Conservation (phyloP, 371 early-diverging fungal genomes). For the Mucor saturninus region DNA sequence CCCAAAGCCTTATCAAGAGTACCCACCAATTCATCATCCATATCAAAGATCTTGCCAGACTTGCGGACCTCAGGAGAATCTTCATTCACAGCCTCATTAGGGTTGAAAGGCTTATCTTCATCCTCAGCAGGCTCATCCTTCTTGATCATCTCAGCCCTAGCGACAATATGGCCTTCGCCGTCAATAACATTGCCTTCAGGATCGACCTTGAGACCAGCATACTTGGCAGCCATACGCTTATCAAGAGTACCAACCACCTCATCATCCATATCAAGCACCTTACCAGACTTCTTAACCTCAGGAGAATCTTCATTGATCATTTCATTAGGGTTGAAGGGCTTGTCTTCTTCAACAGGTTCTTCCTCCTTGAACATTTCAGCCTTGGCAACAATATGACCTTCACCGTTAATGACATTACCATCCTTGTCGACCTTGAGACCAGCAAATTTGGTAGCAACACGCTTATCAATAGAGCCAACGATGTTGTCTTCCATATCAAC, state of each 20-base stretch:
- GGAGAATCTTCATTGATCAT: constrained; percentile 21
- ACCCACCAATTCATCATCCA: constrained; percentile 29
- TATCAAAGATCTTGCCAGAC: constrained; percentile 31
- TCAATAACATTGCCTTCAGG: constrained; percentile 24
- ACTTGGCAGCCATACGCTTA: constrained; percentile 15
- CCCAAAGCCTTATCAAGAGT: constrained; percentile 15
- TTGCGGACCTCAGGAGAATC: constrained; percentile 31
- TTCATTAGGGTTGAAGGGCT: constrained; percentile 12
- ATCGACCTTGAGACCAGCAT: constrained; percentile 27
- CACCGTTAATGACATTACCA: constrained; percentile 22
- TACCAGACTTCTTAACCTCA: constrained; percentile 27
- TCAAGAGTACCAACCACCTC: constrained; percentile 25
- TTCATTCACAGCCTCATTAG: constrained; percentile 21
- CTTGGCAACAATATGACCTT: constrained; percentile 28
- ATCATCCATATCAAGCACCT: constrained; percentile 26
- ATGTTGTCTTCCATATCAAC: constrained; percentile 26
- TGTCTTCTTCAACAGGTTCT: constrained; percentile 8
- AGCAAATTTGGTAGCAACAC: constrained; percentile 20
- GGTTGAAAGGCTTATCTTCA: constrained; percentile 11
- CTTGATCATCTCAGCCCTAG: constrained; percentile 26
- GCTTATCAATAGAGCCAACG: constrained; percentile 24
- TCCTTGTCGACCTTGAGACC: constrained; percentile 30
- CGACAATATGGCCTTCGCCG: constrained; percentile 20
- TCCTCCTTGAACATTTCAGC: constrained; percentile 24
- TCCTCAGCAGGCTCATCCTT: constrained; percentile 1